Base-by-base conservation (phyloP, 345 rosid genomes). In the Gossypium ekmanianum region DNA sequence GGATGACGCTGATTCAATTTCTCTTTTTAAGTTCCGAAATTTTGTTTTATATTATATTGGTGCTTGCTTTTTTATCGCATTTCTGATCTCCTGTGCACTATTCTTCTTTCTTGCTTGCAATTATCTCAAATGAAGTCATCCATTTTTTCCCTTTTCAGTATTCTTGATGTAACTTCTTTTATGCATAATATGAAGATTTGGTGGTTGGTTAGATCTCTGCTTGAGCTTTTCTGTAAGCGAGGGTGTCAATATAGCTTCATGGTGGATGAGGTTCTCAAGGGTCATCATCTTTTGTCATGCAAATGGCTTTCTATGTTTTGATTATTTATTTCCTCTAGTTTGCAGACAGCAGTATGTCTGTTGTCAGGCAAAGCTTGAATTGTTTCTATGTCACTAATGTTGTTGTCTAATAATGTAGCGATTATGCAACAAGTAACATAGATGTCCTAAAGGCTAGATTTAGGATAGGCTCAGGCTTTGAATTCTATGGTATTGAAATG, bases 101-200 rank as follows among this genome's bases (percentile, higher is more conserved):
- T 68, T 47, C 27, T 44, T 65, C 17, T 61, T 65, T 24, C 55
- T 67, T 13, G 55, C 39, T 47, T 45, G 11, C 44, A 45, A 22
- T 66, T 22, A 66, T 66, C 39, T 45, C 55, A 47, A 47, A 22
- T 67, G 39, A 67, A 67, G 55, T 45, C 55, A 67, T 47, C 71
- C 14, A 16, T 68, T 69, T 58, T 48, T 45, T 68, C 16, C 59
- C 44, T 69, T 24, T 27, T 51, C 58, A 9, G 26, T 51, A 26
- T 9, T 51, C 44, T 69, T 50, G 73, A 44, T 27, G 59, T 27
- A 50, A 16, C 12, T 50, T 68, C 50, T 68, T 7, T 14, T 69
- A 16, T 69, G 45, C 59, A 69, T 51, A 26, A 27, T 27, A 17
- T 50, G 58, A 50, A 26, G 57, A 68, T 68, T 16, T 68, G 43